Conservation (phyloP, 2,329 filamentous ascomycete species). For the Knoxdaviesia proteae region DNA sequence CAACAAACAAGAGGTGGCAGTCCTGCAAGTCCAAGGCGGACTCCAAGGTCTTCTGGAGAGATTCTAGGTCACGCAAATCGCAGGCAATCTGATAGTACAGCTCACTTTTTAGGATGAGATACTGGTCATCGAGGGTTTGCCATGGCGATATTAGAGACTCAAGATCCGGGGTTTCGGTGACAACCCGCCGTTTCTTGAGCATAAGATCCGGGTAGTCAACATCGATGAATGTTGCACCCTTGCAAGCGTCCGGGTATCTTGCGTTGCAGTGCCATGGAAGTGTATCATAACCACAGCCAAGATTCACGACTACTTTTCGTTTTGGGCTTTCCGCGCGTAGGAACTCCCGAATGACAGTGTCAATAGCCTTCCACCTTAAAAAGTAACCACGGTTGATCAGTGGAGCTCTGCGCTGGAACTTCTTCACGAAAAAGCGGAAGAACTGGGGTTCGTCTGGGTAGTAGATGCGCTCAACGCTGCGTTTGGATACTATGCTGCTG, state of each 20-base stretch:
- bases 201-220: slow-evolving; percentile 74
- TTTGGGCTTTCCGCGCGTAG: slow-evolving; percentile 25
- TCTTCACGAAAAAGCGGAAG: slow-evolving; percentile 72
- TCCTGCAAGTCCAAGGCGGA: slow-evolving; percentile 33
- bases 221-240: slow-evolving; percentile 51
- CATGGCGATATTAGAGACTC: slow-evolving; percentile 13
- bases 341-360: slow-evolving; percentile 54
- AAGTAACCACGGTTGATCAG: slow-evolving; percentile 82
- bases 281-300: slow-evolving; percentile 46
- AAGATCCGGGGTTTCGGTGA: slow-evolving; percentile 42
- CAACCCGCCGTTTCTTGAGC: slow-evolving; percentile 46
- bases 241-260: slow-evolving; percentile 37
- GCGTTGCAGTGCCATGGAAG: slow-evolving; percentile 66
- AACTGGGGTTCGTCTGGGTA: slow-evolving; percentile 59
- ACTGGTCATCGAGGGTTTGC: slow-evolving; percentile 14
- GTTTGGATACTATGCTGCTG: slow-evolving; percentile 79
- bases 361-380: slow-evolving; percentile 66
- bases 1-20: slow-evolving; percentile 54
- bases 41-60: slow-evolving; percentile 37
- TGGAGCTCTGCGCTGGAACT: slow-evolving; percentile 64
- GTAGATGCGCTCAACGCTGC: slow-evolving; percentile 81
- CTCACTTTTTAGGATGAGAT: slow-evolving; percentile 40
- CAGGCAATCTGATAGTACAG: slow-evolving; percentile 65
- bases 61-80: slow-evolving; percentile 48
- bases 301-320: slow-evolving; percentile 59